phyloP scores from a whole-genome alignment of 257 asterid species.

The Osmanthus fragrans region DNA sequence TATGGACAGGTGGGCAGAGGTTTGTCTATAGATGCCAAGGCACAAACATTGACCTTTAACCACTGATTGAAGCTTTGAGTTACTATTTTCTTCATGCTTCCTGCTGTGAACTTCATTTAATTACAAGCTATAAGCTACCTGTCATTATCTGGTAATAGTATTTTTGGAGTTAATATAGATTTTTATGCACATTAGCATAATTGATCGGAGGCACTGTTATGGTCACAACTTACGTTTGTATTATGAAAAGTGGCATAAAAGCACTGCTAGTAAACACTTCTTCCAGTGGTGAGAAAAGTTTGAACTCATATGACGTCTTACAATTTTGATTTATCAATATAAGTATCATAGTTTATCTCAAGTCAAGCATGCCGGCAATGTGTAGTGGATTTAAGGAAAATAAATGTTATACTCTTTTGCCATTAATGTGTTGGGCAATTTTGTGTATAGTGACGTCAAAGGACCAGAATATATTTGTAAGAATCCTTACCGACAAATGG shows the following conservation, averaged over 20 bases:
- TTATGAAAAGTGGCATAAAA: slow-evolving; percentile 60
- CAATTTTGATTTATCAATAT: neutral
- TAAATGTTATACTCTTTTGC: too few species aligned
- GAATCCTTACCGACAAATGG: too few species aligned
- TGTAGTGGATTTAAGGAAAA: neutral
- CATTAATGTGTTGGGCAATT: too few species aligned
- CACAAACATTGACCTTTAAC: slow-evolving; percentile 85
- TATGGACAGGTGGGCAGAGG: slow-evolving; percentile 87
- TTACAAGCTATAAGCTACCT: neutral
- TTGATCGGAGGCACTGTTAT: slow-evolving; percentile 83
- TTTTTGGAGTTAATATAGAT: too few species aligned
- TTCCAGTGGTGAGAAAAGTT: slow-evolving; percentile 23
- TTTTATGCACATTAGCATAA: slow-evolving; percentile 21
- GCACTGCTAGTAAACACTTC: slow-evolving; percentile 62
- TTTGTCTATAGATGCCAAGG: slow-evolving; percentile 67
- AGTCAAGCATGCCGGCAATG: slow-evolving; percentile 27
- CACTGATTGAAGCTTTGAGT: slow-evolving; percentile 97
- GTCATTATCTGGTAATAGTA: too few species aligned
- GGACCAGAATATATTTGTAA: too few species aligned
- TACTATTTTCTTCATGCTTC: neutral
- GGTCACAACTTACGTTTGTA: slow-evolving; percentile 64
- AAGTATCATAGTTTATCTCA: slow-evolving; percentile 1
- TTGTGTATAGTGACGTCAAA: too few species aligned
- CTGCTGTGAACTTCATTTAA: neutral
- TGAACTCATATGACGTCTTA: neutral